These are phyloP conservation scores for Betula pendula DNA, from an alignment of 306 rosid genomes.

Conservation along the genomic window DNA sequence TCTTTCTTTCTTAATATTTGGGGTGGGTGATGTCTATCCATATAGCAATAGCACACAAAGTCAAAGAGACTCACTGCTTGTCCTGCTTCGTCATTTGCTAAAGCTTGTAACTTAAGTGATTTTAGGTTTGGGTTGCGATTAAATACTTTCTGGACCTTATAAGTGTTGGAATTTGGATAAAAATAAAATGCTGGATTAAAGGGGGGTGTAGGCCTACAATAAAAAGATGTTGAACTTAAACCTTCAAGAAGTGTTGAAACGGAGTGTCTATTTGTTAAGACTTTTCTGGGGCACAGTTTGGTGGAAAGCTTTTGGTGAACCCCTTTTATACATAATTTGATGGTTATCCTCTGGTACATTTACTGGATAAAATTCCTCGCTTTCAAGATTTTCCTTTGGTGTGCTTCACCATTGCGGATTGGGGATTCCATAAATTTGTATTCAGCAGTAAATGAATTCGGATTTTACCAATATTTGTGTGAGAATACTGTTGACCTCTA, in stretches of 20 bases:
- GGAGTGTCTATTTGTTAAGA: neutral
- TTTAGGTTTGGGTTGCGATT: neutral
- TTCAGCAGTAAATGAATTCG: neutral
- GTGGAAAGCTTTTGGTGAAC: too few relatives aligned
- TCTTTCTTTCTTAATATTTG: neutral
- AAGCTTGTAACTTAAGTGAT: neutral
- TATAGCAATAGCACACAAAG: neutral
- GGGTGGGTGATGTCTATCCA: neutral
- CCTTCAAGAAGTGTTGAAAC: neutral
- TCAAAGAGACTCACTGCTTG: neutral
- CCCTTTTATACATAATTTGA: neutral
- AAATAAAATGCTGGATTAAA: neutral
- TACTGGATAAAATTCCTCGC: neutral
- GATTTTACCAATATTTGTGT: neutral
- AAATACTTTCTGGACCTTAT: neutral
- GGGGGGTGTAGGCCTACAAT: neutral
- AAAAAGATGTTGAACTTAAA: neutral
- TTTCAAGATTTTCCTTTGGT: neutral
- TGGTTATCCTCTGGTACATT: neutral
- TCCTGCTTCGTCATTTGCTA: neutral
- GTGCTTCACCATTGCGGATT: constrained; percentile 1
- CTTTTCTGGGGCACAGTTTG: neutral
- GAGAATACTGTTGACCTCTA: constrained; percentile 8
- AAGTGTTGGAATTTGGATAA: neutral
- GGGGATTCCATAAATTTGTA: neutral